phyloP scores from a whole-genome alignment of 1,139 yeast species.

The Candida labiduridarum region DNA sequence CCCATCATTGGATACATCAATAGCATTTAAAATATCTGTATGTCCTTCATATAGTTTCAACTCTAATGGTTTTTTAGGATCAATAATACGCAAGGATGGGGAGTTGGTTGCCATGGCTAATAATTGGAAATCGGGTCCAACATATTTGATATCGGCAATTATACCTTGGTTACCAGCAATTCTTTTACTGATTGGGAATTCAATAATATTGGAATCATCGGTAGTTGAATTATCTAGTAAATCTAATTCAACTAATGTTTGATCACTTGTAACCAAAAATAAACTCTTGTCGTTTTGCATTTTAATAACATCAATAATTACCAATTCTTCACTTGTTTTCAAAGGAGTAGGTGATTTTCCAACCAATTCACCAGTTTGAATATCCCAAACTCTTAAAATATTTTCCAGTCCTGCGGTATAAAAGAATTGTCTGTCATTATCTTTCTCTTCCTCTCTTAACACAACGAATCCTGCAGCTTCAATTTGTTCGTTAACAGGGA shows the following conservation, averaged over 20 bases:
- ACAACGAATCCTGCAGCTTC: conserved; percentile 74
- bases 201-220: conserved; percentile 17
- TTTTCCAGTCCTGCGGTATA: conserved; percentile 87
- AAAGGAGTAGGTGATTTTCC: conserved; percentile 53
- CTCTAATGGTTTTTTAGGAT: conserved; percentile 59
- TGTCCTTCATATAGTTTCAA: conserved; percentile 77
- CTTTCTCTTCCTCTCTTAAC: conserved; percentile 15
- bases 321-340: conserved; percentile 66
- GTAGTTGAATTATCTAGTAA: conserved; percentile 20
- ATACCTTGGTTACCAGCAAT: conserved; percentile 96
- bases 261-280: conserved; percentile 72
- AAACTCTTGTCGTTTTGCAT: conserved; percentile 23
- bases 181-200: conserved; percentile 49
- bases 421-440: conserved; percentile 37
- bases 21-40: conserved; percentile 76
- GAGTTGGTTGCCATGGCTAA: conserved; percentile 93
- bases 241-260: conserved; percentile 66
- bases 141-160: conserved; percentile 81
- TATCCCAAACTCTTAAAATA: conserved; percentile 62
- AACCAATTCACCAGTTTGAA: conserved; percentile 36
- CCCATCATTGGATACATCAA: conserved; percentile 81
- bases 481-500: conserved; percentile 77
- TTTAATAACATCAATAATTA: conserved; percentile 59
- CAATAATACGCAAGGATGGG: conserved; percentile 79
- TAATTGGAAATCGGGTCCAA: conserved; percentile 59